Base-by-base conservation (phyloP, 768 basidiomycete genomes). In the Podaxis carcinomalis region DNA sequence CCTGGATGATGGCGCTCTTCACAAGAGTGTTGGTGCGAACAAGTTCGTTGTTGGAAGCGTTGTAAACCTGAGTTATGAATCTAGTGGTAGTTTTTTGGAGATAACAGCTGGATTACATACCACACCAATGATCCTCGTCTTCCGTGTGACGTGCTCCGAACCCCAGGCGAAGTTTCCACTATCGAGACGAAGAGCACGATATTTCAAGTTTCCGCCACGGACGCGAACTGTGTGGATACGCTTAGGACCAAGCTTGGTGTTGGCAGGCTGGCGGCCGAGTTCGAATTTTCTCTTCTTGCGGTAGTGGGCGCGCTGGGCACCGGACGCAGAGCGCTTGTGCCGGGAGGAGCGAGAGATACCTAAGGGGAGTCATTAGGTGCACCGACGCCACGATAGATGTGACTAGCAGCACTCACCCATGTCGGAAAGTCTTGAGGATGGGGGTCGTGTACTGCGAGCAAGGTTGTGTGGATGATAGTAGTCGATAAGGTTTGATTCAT, bases 251-350 rank as follows among this genome's bases (percentile, higher is more conserved):
- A 99, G 88, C 83, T 93, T 98, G 73, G 97, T 99, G 85, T 81
- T 94, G 68, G 97, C 97, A 61, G 97, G 82, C 75, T 98, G 97
- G 74, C 97, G 94, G 74, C 96, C 97, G 71, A 98, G 88, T 85
- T 99, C 97, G 80, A 98, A 98, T 83, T 98, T 98, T 89, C 97
- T 89, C 93, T 98, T 99, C 87, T 99, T 99, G 84, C 96, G 93
- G 82, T 95, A 96, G 80, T 90, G 87, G 69, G 94, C 87, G 70
- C 91, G 89, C 78, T 94, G 91, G 62, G 91, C 93, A 71, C 93
- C 96, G 52, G 93, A 89, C 69, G 85, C 89, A 67, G 94, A 91
- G 74, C 95, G 93, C 81, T 98, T 98, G 85, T 98, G 94, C 75
- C 96, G 86, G 70, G 95, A 96, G 66, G 94, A 86, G 70, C 96